These are phyloP conservation scores for Colletotrichum nymphaeae DNA, from an alignment of 2,329 filamentous ascomycete genomes.

Conservation along the genomic window DNA sequence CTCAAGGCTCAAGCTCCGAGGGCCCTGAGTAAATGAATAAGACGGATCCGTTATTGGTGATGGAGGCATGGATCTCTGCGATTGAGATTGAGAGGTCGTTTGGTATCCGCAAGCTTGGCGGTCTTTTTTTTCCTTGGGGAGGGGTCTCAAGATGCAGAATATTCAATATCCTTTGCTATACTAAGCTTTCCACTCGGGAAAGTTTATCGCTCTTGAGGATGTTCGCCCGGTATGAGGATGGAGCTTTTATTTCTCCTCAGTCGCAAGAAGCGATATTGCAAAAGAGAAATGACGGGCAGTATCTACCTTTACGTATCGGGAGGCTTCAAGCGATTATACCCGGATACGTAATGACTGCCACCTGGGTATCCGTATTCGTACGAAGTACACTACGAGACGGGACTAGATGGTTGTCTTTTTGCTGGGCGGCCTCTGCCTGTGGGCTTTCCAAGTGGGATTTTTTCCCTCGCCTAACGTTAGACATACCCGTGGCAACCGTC, in stretches of 20 bases:
- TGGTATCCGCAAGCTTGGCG: background rate
- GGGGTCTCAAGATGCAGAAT: background rate
- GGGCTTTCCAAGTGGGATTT: background rate
- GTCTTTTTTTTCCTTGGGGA: background rate
- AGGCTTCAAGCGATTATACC: background rate
- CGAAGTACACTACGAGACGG: background rate
- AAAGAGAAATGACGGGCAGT: background rate
- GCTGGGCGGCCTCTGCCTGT: background rate
- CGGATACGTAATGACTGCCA: background rate
- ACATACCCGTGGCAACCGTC: constrained; percentile 8
- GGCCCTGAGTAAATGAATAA: constrained; percentile 20
- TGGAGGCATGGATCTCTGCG: constrained; percentile 7
- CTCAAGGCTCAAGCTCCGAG: background rate
- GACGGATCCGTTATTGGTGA: constrained; percentile 12
- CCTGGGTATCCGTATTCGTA: too few relatives aligned
- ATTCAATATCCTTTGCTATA: background rate
- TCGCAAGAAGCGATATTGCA: constrained; percentile 24
- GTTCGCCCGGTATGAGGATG: constrained; percentile 10
- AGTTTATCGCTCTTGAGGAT: constrained; percentile 9
- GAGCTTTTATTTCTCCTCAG: background rate
- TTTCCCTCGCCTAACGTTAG: background rate
- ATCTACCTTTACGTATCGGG: background rate
- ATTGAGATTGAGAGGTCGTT: background rate
- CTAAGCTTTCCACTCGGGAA: constrained; percentile 6
- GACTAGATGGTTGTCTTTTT: background rate